These are phyloP conservation scores for Aspergillus sp. DNA, from an alignment of 2,329 filamentous ascomycete genomes.

Conservation along the genomic window DNA sequence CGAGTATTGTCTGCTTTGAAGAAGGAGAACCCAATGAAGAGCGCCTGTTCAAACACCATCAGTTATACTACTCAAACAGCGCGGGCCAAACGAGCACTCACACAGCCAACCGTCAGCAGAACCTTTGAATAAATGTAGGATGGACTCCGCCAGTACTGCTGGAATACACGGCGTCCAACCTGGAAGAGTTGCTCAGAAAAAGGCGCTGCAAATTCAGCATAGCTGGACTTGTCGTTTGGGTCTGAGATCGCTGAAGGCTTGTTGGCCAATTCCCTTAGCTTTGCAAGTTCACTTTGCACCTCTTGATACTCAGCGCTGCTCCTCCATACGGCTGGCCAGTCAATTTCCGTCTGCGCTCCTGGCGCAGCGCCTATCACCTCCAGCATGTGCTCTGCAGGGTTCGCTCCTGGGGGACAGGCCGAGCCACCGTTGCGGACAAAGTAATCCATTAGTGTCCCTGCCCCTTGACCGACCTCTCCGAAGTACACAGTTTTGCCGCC, in stretches of 20 bases:
- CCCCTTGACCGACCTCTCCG: slow-evolving; percentile 62
- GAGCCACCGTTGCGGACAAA: slow-evolving; percentile 64
- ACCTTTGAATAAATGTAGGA: slow-evolving; percentile 81
- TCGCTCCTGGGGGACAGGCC: slow-evolving; percentile 59
- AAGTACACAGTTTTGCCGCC: slow-evolving; percentile 69
- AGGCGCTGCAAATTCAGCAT: slow-evolving; percentile 71
- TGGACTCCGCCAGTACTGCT: slow-evolving; percentile 87
- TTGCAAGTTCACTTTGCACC: slow-evolving; percentile 55
- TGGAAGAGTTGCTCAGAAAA: slow-evolving; percentile 65
- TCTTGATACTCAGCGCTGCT: slow-evolving; percentile 52
- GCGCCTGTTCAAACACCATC: slow-evolving; percentile 29
- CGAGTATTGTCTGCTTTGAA: slow-evolving; percentile 68
- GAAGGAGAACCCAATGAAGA: slow-evolving; percentile 84
- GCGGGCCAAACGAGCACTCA: neutral
- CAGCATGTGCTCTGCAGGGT: slow-evolving; percentile 75
- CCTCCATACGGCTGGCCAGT: slow-evolving; percentile 65
- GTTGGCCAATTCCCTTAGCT: slow-evolving; percentile 45
- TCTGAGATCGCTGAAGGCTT: neutral
- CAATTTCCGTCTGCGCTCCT: slow-evolving; percentile 30
- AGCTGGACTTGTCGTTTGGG: neutral
- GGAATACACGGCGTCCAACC: slow-evolving; percentile 72
- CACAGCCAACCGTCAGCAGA: neutral
- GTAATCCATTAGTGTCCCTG: slow-evolving; percentile 57
- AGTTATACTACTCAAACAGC: neutral
- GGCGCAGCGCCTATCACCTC: slow-evolving; percentile 50